Percentiles rank a stretch among this genome's conserved stretches.
Evolutionary conservation across 495 filamentous ascomycete species (phyloP).

Genomic region (Pyronema omphalodes): DNA sequence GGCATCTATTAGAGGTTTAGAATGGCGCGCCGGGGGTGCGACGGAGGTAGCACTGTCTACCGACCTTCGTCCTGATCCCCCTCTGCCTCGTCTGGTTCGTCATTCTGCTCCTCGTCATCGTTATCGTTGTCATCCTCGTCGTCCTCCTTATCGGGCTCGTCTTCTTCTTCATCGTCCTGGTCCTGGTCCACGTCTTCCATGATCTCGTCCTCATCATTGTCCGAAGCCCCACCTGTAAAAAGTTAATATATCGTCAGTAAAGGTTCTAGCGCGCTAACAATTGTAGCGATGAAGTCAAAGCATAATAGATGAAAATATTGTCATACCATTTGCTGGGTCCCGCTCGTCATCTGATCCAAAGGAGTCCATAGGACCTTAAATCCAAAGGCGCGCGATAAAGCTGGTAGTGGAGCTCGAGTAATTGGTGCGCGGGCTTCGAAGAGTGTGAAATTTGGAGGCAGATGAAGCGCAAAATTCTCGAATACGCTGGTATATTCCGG

Average conservation of each 20-base stretch:
- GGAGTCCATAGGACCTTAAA: not conserved
- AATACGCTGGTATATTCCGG: too few species aligned
- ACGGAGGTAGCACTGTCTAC: constrained; percentile 31
- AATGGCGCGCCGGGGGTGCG: not conserved
- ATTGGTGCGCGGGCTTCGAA: not conserved
- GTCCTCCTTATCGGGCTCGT: constrained; percentile 26
- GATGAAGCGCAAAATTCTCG: too few species aligned
- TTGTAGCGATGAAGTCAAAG: not conserved
- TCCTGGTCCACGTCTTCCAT: constrained; percentile 42
- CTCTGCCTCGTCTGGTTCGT: constrained; percentile 25
- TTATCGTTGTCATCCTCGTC: constrained; percentile 35
- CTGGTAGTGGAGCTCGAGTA: not conserved
- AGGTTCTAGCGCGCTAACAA: not conserved
- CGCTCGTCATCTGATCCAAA: constrained; percentile 2
- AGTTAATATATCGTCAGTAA: not conserved
- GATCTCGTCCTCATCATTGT: constrained; percentile 52
- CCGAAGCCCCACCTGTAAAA: constrained; percentile 35
- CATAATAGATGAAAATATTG: not conserved
- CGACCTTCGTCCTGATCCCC: constrained; percentile 30
- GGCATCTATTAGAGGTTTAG: constrained; percentile 13
- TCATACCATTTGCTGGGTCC: constrained; percentile 1
- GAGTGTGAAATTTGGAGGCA: too few species aligned
- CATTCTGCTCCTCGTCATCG: constrained; percentile 30
- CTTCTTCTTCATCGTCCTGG: constrained; percentile 27
- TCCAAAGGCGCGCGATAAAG: not conserved